A percentile compares a stretch with the other conserved stretches of the same genome.
Conservation (phyloP, 306 rosid genomes). For the Vigna hirtella region DNA sequence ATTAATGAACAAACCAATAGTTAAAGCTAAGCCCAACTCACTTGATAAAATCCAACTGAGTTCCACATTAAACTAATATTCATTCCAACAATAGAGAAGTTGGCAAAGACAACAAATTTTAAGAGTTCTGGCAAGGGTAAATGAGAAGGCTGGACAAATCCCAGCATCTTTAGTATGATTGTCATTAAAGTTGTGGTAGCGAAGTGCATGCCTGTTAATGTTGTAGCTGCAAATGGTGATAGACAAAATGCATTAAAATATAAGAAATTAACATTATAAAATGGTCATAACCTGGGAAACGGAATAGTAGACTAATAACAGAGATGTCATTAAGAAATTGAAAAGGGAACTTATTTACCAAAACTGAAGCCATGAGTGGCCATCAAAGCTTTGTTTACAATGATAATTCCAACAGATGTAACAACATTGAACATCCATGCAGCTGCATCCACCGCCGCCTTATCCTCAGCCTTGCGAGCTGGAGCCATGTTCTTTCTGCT, state of each 20-base stretch:
- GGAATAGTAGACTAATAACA: constrained; percentile 1
- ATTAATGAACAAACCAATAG: constrained; percentile 23
- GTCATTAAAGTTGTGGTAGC: constrained; percentile 81
- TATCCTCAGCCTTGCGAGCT: constrained; percentile 72
- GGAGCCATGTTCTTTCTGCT: constrained; percentile 59
- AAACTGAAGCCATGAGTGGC: constrained; percentile 87
- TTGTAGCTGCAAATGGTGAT: constrained; percentile 67
- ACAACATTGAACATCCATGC: constrained; percentile 91
- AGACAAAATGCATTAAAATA: constrained; percentile 10
- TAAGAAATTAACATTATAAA: background rate
- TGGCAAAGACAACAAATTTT: constrained; percentile 77
- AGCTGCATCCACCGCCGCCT: constrained; percentile 73
- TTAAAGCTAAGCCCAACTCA: constrained; percentile 44
- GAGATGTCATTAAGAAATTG: background rate
- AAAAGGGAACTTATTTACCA: constrained; percentile 52
- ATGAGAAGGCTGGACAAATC: constrained; percentile 74
- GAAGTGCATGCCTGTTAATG: constrained; percentile 84
- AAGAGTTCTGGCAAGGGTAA: constrained; percentile 74
- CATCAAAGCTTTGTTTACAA: constrained; percentile 89
- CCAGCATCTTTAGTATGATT: constrained; percentile 64
- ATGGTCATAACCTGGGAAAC: constrained; percentile 11
- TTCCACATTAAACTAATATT: constrained; percentile 93
- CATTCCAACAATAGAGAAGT: constrained; percentile 93
- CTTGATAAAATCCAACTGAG: constrained; percentile 95
- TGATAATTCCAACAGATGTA: constrained; percentile 84